phyloP scores from a whole-genome alignment of 345 rosid species.

The Acer yangbiense region DNA sequence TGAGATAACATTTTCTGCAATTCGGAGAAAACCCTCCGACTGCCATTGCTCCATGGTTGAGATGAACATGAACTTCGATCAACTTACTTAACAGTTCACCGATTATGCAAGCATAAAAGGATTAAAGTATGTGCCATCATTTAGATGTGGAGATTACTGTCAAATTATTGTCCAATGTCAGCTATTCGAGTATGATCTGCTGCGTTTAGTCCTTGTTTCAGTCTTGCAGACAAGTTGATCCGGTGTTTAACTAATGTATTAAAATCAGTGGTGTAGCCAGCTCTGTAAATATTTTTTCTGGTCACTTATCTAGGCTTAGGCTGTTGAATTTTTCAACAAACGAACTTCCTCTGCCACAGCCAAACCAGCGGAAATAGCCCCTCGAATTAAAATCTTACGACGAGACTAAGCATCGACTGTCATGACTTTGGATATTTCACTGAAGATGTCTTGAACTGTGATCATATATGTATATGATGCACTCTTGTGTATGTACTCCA shows the following conservation, averaged over 20 bases:
- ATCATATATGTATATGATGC: background rate
- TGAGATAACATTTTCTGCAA: background rate
- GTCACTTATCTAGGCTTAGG: background rate
- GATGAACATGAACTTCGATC: background rate
- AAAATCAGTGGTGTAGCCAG: background rate
- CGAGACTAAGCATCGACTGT: background rate
- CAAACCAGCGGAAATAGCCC: background rate
- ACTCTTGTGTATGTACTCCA: background rate
- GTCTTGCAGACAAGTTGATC: background rate
- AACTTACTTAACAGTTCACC: background rate
- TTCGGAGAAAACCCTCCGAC: background rate
- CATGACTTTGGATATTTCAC: background rate
- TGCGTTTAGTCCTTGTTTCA: background rate
- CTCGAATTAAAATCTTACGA: background rate
- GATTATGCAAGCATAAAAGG: background rate
- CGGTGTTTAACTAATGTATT: background rate
- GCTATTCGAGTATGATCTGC: background rate
- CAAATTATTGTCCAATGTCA: background rate
- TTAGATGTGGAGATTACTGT: background rate
- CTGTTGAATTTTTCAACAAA: background rate
- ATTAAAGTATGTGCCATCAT: background rate
- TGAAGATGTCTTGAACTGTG: background rate
- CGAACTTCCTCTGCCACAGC: too few species aligned
- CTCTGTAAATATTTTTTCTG: background rate
- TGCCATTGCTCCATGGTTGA: background rate